Base-by-base conservation (phyloP, 2,329 filamentous ascomycete species). In the Ascochyta clinopodiicola region DNA sequence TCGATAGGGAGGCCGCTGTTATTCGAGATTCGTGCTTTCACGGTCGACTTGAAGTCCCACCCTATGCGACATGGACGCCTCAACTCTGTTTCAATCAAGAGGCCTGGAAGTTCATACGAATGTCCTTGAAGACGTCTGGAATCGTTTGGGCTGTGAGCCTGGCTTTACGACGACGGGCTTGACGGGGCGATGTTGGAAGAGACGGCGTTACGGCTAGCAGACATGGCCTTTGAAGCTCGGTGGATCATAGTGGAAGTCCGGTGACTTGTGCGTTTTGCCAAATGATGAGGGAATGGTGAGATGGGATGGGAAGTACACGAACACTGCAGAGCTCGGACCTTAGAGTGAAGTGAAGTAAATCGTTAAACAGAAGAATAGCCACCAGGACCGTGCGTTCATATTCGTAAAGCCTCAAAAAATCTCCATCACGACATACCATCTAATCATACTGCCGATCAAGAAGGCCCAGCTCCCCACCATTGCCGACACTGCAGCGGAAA, bases 401-500 rank as follows among this genome's bases (percentile, higher is more conserved):
- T 62, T 60, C 17, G 63, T 24, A 24, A 4, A 6, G 22, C 22
- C 6, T 46, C 21, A 64, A 17, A 56, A 64, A 25, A 65, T 57
- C 19, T 65, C 61, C 64, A 67, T 64, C 2, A 67, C 66, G 17
- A 67, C 63, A 17, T 67, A 69, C 62, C 62, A 66, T 22, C 68
- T 52, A 3, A 68, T 49, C 31, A 69, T 10, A 38, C 67, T 70
- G 2, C 69, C 68, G 1, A 67, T 36, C 19, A 71, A 35, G 39
- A 72, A 72, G 5, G 67, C 60, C 64, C 61, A 66, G 42, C 68
- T 70, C 2, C 69, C 69, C 2, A 55, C 34, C 55, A 72, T 44
- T 2, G 61, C 60, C 7, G 69, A 57, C 10, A 63, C 46, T 2
- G 62, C 66, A 7, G 59, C 59, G 4, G 43, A 44, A 1, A 68